Conservation (phyloP, 2,329 filamentous ascomycete genomes). For the Aspergillus intermedius region DNA sequence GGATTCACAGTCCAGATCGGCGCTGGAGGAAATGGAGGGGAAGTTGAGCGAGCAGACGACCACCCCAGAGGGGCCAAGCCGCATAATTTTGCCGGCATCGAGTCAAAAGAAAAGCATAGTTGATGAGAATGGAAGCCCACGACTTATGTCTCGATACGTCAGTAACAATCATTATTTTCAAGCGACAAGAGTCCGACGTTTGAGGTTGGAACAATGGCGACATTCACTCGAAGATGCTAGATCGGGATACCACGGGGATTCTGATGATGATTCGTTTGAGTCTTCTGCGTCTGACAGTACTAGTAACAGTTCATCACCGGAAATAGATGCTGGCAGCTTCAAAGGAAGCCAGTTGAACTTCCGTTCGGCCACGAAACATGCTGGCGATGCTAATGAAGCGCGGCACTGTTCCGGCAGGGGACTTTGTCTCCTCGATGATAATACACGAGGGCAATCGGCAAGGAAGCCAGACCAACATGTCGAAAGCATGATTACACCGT, state of each 20-base stretch:
- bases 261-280: conserved; percentile 1
- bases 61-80: background rate
- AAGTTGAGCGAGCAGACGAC: background rate
- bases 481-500: background rate
- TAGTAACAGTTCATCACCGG: background rate
- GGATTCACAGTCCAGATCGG: background rate
- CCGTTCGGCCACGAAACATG: background rate
- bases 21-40: background rate
- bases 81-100: background rate
- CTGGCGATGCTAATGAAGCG: background rate
- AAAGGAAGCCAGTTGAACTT: background rate
- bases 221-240: background rate
- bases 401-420: background rate
- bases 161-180: background rate
- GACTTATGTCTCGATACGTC: conserved; percentile 7
- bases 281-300: background rate
- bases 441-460: background rate
- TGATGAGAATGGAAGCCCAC: conserved; percentile 33
- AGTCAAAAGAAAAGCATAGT: conserved; percentile 19
- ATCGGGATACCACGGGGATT: conserved; percentile 7
- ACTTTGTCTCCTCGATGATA: background rate
- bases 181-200: background rate
- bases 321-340: background rate
- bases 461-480: background rate
- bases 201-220: background rate